A percentile compares a stretch with the other conserved stretches of the same genome.
Conservation (phyloP, 2,329 filamentous ascomycete species). For the Chaetothyriales sp. region DNA sequence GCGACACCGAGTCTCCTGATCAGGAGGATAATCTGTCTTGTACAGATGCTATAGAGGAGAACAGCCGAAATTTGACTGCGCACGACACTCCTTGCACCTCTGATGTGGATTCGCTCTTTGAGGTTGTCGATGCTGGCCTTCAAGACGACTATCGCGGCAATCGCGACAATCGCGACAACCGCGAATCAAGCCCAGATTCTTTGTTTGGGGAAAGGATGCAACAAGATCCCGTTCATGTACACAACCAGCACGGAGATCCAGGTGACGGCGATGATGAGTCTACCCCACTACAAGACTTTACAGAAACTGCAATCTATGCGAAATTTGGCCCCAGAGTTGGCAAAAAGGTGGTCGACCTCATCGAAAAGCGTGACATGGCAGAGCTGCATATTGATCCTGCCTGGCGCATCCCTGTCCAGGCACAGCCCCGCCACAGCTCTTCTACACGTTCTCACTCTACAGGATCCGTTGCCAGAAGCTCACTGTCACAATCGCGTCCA, state of each 20-base stretch:
- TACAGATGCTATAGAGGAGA: constrained; percentile 1
- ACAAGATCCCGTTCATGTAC: not conserved
- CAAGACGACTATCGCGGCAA: not conserved
- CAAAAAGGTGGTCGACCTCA: constrained; percentile 10
- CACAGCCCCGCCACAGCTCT: too few species aligned
- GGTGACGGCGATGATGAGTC: not conserved
- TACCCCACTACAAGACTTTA: constrained; percentile 1
- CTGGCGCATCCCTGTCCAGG: constrained; percentile 15
- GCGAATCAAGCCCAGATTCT: constrained; percentile 14
- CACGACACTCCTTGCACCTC: not conserved
- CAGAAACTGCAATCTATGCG: constrained; percentile 5
- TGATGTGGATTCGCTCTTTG: constrained; percentile 11
- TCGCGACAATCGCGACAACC: constrained; percentile 3
- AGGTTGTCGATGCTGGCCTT: not conserved
- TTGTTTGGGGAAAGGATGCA: constrained; percentile 7
- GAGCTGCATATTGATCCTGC: constrained; percentile 18
- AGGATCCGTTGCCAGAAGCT: too few species aligned
- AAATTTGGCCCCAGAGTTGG: constrained; percentile 12
- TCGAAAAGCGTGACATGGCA: constrained; percentile 7
- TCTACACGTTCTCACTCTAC: too few species aligned
- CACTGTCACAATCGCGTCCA: too few species aligned
- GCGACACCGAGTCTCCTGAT: not conserved
- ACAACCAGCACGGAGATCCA: not conserved
- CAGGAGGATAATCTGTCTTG: not conserved
- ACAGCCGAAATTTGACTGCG: not conserved